A percentile compares a stretch with the other conserved stretches of the same genome.
Conservation (phyloP, 306 rosid genomes). For the Fagus crenata region DNA sequence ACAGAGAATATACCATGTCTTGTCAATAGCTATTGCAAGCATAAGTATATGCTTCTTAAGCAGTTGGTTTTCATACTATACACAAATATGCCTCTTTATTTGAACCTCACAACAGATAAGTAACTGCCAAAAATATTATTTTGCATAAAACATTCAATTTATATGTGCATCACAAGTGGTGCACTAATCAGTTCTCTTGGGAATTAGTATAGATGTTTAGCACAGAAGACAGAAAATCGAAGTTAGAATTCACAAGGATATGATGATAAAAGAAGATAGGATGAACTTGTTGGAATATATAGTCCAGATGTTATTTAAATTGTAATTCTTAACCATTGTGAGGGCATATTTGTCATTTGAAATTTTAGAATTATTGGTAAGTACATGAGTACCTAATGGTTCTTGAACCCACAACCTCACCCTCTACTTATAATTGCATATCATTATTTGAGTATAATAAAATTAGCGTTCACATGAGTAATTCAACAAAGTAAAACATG, state of each 20-base stretch:
- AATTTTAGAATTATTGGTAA: too few relatives aligned
- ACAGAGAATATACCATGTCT: neutral
- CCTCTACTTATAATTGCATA: too few relatives aligned
- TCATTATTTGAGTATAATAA: too few relatives aligned
- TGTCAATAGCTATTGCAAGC: neutral
- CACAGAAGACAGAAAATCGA: neutral
- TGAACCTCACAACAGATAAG: neutral
- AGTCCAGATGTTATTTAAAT: too few relatives aligned
- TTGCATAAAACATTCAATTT: neutral
- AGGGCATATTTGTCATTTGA: too few relatives aligned
- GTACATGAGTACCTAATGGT: too few relatives aligned
- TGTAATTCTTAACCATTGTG: too few relatives aligned
- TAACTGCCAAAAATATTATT: neutral
- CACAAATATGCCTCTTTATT: neutral
- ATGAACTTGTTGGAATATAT: neutral
- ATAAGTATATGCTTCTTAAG: neutral
- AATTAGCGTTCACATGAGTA: too few relatives aligned
- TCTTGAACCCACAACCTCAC: too few relatives aligned
- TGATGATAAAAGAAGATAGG: neutral
- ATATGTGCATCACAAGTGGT: neutral
- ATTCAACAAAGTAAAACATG: neutral
- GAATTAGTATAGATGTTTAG: neutral
- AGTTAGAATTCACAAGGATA: neutral
- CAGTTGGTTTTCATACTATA: neutral
- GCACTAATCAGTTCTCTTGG: neutral